Evolutionary conservation across 805 yeast genomes (phyloP).

Genomic region (Schizosaccharomyces pombe): DNA sequence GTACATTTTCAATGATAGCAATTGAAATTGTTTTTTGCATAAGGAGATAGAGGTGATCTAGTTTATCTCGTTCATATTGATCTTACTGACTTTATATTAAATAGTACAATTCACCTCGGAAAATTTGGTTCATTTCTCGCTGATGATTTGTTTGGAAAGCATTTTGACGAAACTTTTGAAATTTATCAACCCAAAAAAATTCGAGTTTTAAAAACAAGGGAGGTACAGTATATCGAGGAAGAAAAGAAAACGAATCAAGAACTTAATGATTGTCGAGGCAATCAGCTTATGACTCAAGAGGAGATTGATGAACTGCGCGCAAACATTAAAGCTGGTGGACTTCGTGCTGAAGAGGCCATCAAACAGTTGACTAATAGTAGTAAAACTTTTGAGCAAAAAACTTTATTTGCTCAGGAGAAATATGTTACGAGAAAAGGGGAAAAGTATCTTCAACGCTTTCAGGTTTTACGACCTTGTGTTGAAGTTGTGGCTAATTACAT

Average conservation of each 20-base stretch:
- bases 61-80: constrained; percentile 21
- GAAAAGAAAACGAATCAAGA: constrained; percentile 31
- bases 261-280: constrained; percentile 39
- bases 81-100: constrained; percentile 40
- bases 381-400: constrained; percentile 68
- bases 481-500: constrained; percentile 50
- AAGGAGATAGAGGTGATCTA: not conserved
- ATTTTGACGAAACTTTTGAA: constrained; percentile 78
- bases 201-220: constrained; percentile 9
- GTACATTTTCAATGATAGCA: not conserved
- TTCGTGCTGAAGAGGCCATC: constrained; percentile 53
- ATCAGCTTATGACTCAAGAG: constrained; percentile 50
- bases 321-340: constrained; percentile 21
- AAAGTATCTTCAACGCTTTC: constrained; percentile 68
- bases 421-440: constrained; percentile 77
- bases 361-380: constrained; percentile 65
- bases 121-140: constrained; percentile 75
- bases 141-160: constrained; percentile 51
- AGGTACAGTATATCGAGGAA: constrained; percentile 23
- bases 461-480: constrained; percentile 51
- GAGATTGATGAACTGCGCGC: constrained; percentile 64
- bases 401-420: constrained; percentile 74
- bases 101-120: constrained; percentile 48
- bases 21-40: not conserved
- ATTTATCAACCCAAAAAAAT: constrained; percentile 29